phyloP scores from a whole-genome alignment of 2,329 filamentous ascomycete species.

The Mycosphaerelloides madeirae region DNA sequence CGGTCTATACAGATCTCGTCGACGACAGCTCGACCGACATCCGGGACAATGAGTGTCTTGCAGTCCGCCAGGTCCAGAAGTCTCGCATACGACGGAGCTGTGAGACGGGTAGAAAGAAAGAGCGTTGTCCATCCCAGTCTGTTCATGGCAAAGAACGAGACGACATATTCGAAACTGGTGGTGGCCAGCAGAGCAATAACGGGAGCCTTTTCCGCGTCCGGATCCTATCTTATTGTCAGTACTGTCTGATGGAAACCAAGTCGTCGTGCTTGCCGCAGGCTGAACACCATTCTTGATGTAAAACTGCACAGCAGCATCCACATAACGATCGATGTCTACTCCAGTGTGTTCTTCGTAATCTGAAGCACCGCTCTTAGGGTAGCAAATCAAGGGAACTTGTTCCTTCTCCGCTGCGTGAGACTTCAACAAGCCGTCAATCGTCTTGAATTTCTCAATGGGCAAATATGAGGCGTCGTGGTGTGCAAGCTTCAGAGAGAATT shows the following conservation, averaged over 20 bases:
- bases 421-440: constrained; percentile 32
- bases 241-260: not conserved
- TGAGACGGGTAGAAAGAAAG: constrained; percentile 52
- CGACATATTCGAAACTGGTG: constrained; percentile 52
- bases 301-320: constrained; percentile 24
- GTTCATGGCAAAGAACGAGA: constrained; percentile 51
- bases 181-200: constrained; percentile 50
- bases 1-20: constrained; percentile 30
- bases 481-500: constrained; percentile 12
- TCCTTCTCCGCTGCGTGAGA: constrained; percentile 27
- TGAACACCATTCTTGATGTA: constrained; percentile 25
- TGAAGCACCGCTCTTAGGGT: constrained; percentile 23
- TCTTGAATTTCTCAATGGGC: constrained; percentile 25
- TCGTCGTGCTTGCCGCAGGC: constrained; percentile 25
- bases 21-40: constrained; percentile 23
- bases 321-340: constrained; percentile 24
- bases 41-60: constrained; percentile 25
- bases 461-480: constrained; percentile 21
- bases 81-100: constrained; percentile 47
- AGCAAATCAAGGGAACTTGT: constrained; percentile 29
- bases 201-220: constrained; percentile 21
- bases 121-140: constrained; percentile 53
- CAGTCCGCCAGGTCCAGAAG: constrained; percentile 43
- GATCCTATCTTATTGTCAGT: constrained; percentile 15
- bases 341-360: constrained; percentile 31